Base-by-base conservation (phyloP, 306 rosid species). In the Pachyrhizus erosus region DNA sequence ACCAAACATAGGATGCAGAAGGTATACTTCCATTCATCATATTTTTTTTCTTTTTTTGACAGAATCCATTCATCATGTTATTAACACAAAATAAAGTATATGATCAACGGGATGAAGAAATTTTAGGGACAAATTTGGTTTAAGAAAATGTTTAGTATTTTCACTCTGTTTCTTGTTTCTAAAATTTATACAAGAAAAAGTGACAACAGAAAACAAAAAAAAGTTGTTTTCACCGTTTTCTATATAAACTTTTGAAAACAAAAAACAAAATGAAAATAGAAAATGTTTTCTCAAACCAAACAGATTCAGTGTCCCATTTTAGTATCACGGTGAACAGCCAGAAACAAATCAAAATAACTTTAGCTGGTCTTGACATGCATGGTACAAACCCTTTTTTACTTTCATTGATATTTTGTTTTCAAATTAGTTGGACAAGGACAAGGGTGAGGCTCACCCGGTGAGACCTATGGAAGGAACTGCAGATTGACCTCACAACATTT, bases 301-400 rank as follows among this genome's bases (percentile, higher is more conserved):
- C 5, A 2, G 26, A 0, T 52, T 4, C 60, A 18, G 4, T 52
- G 26, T 7, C 42, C 57, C 7, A 45, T 37, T 31, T 31, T 61
- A 21, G 29, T 67, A 24, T 18, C 34, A 34, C 46, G 23, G 58
- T 62, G 34, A 15, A 26, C 3, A 51, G 18, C 27, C 24, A 20
- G 49, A 79, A 46, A 46, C 37, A 83, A 62, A 26, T 60, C 58
- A 23, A 81, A 60, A 62, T 69, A 61, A 48, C 49, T 29, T 9
- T 58, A 6, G 48, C 27, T 20, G 4, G 7, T 46, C 70, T 60
- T 51, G 14, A 69, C 43, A 70, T 5, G 12, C 46, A 58, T 21
- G 21, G 48, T 43, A 67, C 51, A 10, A 40, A 68, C 73, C 45
- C 9, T 18, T 40, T 65, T 33, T 68, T 39, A 68, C 18, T 12